Conservation (phyloP, 208 protist genomes). For the Porcisia hertigi region DNA sequence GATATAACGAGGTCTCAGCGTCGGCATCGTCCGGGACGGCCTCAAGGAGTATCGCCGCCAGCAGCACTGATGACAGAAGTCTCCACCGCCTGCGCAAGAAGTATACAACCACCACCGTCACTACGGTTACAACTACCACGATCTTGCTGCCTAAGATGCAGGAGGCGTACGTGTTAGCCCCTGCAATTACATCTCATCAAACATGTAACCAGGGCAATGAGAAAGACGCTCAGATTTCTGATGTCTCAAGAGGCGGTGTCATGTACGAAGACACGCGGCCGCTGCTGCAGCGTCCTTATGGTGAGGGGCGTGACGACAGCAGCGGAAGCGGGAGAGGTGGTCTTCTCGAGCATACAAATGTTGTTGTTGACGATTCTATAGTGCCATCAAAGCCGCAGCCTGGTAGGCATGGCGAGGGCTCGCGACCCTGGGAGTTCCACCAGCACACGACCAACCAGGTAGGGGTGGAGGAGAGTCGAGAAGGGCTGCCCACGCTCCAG, state of each 20-base stretch:
- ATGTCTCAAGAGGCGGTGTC: background rate
- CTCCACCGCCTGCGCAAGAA: slow-evolving; percentile 58
- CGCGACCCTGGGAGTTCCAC: slow-evolving; percentile 36
- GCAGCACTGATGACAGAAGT: background rate
- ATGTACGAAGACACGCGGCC: background rate
- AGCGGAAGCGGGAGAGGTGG: background rate
- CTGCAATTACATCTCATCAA: slow-evolving; percentile 23
- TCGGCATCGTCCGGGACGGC: slow-evolving; percentile 6
- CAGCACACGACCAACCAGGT: slow-evolving; percentile 38
- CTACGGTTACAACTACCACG: slow-evolving; percentile 64
- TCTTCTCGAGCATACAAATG: background rate
- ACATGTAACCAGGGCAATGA: slow-evolving; percentile 17
- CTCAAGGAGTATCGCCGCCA: slow-evolving; percentile 3
- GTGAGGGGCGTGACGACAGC: background rate
- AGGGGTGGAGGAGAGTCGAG: slow-evolving; percentile 13
- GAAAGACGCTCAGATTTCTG: background rate
- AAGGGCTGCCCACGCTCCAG: slow-evolving; percentile 39
- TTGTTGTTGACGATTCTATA: background rate
- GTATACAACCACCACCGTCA: slow-evolving; percentile 74
- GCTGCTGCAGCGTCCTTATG: slow-evolving; percentile 1
- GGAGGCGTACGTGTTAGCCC: slow-evolving; percentile 32
- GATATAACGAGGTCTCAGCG: background rate
- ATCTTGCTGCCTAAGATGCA: slow-evolving; percentile 64
- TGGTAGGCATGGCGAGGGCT: slow-evolving; percentile 13
- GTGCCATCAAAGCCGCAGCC: slow-evolving; percentile 17